Percentiles rank a stretch among this genome's conserved stretches.
These are phyloP conservation scores for Stachybotrys elegans DNA, from an alignment of 2,329 filamentous ascomycete genomes.

Conservation along the genomic window DNA sequence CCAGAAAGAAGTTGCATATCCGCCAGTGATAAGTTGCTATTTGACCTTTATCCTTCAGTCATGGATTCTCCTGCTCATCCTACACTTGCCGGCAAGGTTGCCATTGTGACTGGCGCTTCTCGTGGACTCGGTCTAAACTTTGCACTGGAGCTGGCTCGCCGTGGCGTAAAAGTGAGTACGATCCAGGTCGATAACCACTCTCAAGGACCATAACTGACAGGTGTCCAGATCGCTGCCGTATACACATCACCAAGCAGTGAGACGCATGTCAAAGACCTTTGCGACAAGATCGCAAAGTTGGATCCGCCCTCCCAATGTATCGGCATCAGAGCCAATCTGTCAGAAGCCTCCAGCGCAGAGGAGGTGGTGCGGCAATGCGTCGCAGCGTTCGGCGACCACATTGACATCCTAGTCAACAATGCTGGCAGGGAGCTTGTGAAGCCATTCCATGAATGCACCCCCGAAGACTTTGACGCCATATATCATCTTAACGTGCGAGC, in stretches of 20 bases:
- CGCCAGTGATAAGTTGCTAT: no score
- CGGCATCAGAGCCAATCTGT: slow-evolving; percentile 16
- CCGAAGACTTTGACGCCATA: slow-evolving; percentile 46
- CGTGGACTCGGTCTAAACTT: slow-evolving; percentile 16
- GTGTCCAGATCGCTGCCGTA: slow-evolving; percentile 12
- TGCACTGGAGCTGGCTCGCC: slow-evolving; percentile 14
- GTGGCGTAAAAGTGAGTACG: slow-evolving; percentile 15
- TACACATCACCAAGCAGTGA: slow-evolving; percentile 14
- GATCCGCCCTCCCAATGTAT: slow-evolving; percentile 5
- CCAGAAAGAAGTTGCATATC: no score
- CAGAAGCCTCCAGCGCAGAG: slow-evolving; percentile 10
- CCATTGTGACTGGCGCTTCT: slow-evolving; percentile 18
- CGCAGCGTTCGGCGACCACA: slow-evolving; percentile 7
- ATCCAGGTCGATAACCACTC: neutral
- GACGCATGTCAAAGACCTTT: slow-evolving; percentile 6
- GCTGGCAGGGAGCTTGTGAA: slow-evolving; percentile 19
- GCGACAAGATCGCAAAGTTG: slow-evolving; percentile 10
- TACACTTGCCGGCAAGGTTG: slow-evolving; percentile 12
- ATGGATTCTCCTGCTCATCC: no score
- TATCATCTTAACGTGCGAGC: slow-evolving; percentile 54
- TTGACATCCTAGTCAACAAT: slow-evolving; percentile 34
- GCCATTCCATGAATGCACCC: slow-evolving; percentile 21
- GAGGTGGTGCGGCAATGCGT: slow-evolving; percentile 27
- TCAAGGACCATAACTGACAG: neutral
- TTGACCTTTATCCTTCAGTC: no score